phyloP scores from a whole-genome alignment of 2,329 filamentous ascomycete species.

The Pseudocercospora macadamiae region DNA sequence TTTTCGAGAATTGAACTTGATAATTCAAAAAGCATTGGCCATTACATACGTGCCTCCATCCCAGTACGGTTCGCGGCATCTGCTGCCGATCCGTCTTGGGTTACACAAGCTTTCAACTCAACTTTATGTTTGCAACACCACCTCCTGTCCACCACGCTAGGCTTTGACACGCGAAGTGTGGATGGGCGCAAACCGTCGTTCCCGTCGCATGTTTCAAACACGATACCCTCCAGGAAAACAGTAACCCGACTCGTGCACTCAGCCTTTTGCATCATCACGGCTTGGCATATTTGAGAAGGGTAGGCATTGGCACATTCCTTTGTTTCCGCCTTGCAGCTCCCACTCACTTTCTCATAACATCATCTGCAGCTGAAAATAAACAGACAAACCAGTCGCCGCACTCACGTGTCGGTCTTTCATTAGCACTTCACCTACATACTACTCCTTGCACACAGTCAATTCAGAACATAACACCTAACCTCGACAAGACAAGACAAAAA shows the following conservation, averaged over 20 bases:
- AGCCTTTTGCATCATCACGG: neutral
- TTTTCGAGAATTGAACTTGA: neutral
- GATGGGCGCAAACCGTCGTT: neutral
- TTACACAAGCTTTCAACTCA: conserved; percentile 1
- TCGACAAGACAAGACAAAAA: too few species aligned
- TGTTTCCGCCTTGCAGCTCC: conserved; percentile 13
- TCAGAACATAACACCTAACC: too few species aligned
- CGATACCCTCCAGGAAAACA: neutral
- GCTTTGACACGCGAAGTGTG: neutral
- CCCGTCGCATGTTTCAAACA: neutral
- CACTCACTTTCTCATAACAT: neutral
- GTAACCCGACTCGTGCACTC: neutral
- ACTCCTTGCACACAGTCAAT: too few species aligned
- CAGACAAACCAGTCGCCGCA: neutral
- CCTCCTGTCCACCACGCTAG: neutral
- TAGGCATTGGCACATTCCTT: conserved; percentile 13
- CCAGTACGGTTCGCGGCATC: neutral
- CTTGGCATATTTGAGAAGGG: neutral
- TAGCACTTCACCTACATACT: too few species aligned
- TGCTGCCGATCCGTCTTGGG: conserved; percentile 1
- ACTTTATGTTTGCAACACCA: neutral
- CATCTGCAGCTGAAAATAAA: neutral
- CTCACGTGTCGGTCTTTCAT: too few species aligned
- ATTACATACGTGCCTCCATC: neutral
- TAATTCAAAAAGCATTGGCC: neutral